Conservation (phyloP, 176 grass and related monocot species). For the Aegilops speltoides region DNA sequence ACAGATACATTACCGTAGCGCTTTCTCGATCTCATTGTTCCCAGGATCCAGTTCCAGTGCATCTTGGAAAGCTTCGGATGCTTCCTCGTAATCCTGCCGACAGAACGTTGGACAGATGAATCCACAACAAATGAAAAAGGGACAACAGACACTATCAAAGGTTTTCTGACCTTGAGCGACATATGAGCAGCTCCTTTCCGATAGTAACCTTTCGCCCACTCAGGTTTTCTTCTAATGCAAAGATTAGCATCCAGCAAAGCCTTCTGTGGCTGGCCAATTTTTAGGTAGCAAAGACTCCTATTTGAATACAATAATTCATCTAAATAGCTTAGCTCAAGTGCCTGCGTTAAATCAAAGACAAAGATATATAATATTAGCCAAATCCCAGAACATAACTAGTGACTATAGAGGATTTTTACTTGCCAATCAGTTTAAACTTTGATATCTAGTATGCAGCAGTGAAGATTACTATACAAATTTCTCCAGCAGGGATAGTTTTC, state of each 20-base stretch:
- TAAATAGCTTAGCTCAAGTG: constrained; percentile 12
- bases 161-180: constrained; percentile 38
- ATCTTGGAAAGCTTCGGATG: constrained; percentile 30
- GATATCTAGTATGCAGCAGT: background rate
- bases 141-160: background rate
- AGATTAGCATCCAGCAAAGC: constrained; percentile 33
- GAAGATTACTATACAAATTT: background rate
- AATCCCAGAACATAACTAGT: background rate
- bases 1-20: background rate
- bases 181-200: constrained; percentile 45
- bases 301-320: constrained; percentile 35
- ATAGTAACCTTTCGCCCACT: constrained; percentile 42
- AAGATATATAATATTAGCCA: background rate
- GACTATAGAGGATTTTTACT: background rate
- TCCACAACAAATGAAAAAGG: background rate
- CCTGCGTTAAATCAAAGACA: constrained; percentile 7
- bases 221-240: constrained; percentile 24
- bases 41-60: constrained; percentile 34
- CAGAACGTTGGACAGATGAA: background rate
- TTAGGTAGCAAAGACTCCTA: constrained; percentile 34
- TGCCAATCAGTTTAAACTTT: background rate
- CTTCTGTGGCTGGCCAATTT: background rate
- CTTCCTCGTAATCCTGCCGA: constrained; percentile 30
- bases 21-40: constrained; percentile 17
- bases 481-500: background rate